A percentile compares a stretch with the other conserved stretches of the same genome.
Conservation (phyloP, 345 rosid species). For the Salix brachista region DNA sequence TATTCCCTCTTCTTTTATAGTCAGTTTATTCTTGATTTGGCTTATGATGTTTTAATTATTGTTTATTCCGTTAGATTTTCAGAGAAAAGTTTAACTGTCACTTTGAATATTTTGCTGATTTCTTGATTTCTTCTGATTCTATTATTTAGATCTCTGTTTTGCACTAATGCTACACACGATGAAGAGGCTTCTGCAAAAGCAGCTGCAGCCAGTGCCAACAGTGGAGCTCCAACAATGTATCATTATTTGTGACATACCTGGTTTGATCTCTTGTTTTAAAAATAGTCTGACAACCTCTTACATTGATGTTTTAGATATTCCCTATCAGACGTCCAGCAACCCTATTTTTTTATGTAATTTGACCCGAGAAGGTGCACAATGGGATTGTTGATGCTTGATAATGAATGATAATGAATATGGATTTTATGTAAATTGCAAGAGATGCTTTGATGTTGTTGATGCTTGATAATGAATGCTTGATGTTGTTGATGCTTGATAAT, state of each 20-base stretch:
- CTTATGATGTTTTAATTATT: not conserved
- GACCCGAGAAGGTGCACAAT: too few species aligned
- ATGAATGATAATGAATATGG: too few species aligned
- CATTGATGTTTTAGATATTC: not conserved
- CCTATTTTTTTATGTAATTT: too few species aligned
- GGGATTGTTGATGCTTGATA: too few species aligned
- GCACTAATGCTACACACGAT: constrained; percentile 46
- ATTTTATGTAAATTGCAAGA: too few species aligned
- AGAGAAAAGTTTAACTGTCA: not conserved
- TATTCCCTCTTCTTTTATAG: not conserved
- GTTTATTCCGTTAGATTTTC: not conserved
- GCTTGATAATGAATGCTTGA: too few species aligned
- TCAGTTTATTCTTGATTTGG: not conserved
- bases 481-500: too few species aligned
- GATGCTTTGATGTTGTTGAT: too few species aligned
- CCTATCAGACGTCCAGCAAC: not conserved
- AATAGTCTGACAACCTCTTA: constrained; percentile 2
- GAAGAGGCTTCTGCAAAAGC: constrained; percentile 81
- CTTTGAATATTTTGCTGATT: constrained; percentile 3
- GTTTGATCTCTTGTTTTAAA: constrained; percentile 29
- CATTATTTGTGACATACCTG: constrained; percentile 18
- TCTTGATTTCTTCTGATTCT: not conserved
- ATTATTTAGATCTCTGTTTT: constrained; percentile 39
- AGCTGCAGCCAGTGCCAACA: constrained; percentile 58
- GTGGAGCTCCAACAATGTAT: constrained; percentile 87